Evolutionary conservation across 225 moss, liverwort and hornwort species (phyloP).

Genomic region (Sphagnum tenellum): DNA sequence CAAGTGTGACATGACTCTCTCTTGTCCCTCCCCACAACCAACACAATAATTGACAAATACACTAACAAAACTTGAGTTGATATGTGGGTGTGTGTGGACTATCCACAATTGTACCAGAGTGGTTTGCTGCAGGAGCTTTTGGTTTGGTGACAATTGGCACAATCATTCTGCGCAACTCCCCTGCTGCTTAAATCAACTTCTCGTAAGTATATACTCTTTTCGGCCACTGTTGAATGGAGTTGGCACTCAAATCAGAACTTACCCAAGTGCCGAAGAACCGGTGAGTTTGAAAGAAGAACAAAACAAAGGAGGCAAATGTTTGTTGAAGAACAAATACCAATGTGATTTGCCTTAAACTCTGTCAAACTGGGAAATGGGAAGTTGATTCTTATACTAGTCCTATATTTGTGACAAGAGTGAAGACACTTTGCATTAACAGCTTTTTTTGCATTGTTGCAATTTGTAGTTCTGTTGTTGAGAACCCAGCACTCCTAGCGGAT

Average conservation of each 20-base stretch:
- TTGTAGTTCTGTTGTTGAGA: conserved; percentile 20
- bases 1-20: too few relatives aligned
- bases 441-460: not conserved
- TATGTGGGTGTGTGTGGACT: not conserved
- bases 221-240: too few relatives aligned
- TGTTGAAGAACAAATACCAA: too few relatives aligned
- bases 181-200: conserved; percentile 21
- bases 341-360: too few relatives aligned
- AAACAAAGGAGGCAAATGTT: too few relatives aligned
- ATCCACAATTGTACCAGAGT: conserved; percentile 29
- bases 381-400: not conserved
- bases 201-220: conserved; percentile 12
- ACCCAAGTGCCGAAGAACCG: too few relatives aligned
- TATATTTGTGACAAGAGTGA: not conserved
- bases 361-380: too few relatives aligned
- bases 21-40: not conserved
- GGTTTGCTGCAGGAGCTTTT: conserved; percentile 40
- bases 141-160: conserved; percentile 32
- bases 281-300: too few relatives aligned
- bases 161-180: conserved; percentile 29
- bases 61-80: too few relatives aligned
- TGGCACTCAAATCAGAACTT: too few relatives aligned
- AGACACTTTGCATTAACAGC: not conserved
- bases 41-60: not conserved
- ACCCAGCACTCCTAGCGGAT: conserved; percentile 14